Base-by-base conservation (phyloP, 2,329 filamentous ascomycete genomes). In the Dissoconium aciculare region DNA sequence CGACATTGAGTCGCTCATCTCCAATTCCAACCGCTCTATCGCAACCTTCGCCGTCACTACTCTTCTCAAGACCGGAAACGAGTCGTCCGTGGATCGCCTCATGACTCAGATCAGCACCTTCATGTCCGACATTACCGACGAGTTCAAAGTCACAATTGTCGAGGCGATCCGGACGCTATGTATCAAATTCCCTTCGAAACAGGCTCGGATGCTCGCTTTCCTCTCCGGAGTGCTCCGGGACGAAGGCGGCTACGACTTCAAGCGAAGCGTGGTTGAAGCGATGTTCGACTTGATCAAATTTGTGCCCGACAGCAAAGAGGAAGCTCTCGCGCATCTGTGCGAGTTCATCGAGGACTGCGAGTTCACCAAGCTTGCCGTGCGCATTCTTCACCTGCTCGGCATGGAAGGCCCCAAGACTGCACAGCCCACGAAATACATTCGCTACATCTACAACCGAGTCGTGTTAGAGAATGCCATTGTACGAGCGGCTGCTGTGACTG, bases 111-210 rank as follows among this genome's bases (percentile, higher is more conserved):
- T 98, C 40, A 84, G 83, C 14, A 78, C 80, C 23, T 94, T 98
- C 64, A 95, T 98, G 89, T 82, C 85, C 4, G 89, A 95, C 58
- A 95, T 95, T 44, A 94, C 87, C 5, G 89, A 98, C 52, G 89
- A 98, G 58, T 98, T 98, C 68, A 98, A 95, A 67, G 93, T 98
- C 45, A 98, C 89, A n/a, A 93, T 98, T 49, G 87, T 98, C 26
- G 89, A 98, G 58, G 89, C 89, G 25, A 94, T 98, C 51, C 79
- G 89, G 38, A 95, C 89, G 3, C 64, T 98, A 24, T 95, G 87
- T 55, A 66, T 98, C 46, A 98, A 98, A 62, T 98, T 98, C 63
- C 89, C 89, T 17, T 85, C 73, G 62, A 98, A 98, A 63, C 89
- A 98, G 60, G 87, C 87, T 27, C 85, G 84, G 39, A 95, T 98